Percentiles rank a stretch among this genome's conserved stretches.
Evolutionary conservation across 345 rosid species (phyloP).

Genomic region (Gossypium turneri): DNA sequence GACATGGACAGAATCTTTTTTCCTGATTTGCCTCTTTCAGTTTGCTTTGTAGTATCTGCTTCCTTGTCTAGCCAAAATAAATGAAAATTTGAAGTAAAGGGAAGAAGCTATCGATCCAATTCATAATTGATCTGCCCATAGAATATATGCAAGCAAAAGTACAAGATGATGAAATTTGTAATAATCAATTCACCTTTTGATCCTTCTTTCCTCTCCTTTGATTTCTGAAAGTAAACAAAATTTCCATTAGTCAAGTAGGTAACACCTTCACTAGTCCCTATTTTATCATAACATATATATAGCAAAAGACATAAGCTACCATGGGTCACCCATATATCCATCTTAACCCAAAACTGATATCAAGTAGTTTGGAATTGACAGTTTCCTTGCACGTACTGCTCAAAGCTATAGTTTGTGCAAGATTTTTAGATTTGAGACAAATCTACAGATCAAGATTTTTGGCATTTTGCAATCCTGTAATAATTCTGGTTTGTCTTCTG

Average conservation of each 20-base stretch:
- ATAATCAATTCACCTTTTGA: slow-evolving; percentile 44
- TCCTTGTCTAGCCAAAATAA: slow-evolving; percentile 30
- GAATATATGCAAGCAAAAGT: slow-evolving; percentile 5
- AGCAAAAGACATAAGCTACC: background rate
- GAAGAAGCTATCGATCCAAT: background rate
- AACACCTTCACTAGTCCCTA: background rate
- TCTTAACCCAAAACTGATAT: slow-evolving; percentile 2
- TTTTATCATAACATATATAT: background rate
- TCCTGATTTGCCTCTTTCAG: slow-evolving; percentile 30
- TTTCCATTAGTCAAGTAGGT: slow-evolving; percentile 9
- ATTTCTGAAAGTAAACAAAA: slow-evolving; percentile 38
- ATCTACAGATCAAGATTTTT: background rate
- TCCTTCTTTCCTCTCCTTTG: slow-evolving; percentile 48
- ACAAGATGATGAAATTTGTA: slow-evolving; percentile 7
- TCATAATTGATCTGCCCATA: background rate
- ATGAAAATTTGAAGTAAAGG: background rate
- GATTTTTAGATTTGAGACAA: background rate
- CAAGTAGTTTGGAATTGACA: background rate
- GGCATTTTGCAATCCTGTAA: background rate
- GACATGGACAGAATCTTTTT: slow-evolving; percentile 31
- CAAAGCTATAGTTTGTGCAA: background rate
- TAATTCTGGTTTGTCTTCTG: background rate
- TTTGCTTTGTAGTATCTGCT: slow-evolving; percentile 34
- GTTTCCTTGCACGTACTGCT: background rate
- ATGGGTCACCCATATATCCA: background rate